Evolutionary conservation across 2,329 filamentous ascomycete species (phyloP).

Genomic region (Rhexocercosporidium sp.): DNA sequence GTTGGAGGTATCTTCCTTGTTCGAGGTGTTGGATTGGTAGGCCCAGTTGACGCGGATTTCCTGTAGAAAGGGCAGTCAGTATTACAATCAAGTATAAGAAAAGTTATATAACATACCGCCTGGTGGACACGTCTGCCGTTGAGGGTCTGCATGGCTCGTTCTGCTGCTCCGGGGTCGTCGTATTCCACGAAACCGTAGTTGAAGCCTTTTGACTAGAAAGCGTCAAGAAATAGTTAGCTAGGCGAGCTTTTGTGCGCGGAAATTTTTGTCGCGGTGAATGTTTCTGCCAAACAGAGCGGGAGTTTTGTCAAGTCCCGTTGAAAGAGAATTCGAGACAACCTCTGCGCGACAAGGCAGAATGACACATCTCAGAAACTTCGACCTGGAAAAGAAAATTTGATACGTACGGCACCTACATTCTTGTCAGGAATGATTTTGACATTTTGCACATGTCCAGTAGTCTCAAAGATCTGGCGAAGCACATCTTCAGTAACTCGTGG

Average conservation of each 20-base stretch:
- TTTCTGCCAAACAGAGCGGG: slow-evolving; percentile 22
- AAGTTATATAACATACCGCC: slow-evolving; percentile 65
- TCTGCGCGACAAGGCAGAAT: slow-evolving; percentile 14
- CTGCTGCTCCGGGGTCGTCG: slow-evolving; percentile 94
- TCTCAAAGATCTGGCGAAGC: slow-evolving; percentile 97
- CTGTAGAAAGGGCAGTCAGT: slow-evolving; percentile 52
- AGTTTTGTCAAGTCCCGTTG: slow-evolving; percentile 31
- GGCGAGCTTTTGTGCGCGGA: background rate
- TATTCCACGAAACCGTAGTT: slow-evolving; percentile 99
- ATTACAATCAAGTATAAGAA: background rate
- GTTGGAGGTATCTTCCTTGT: slow-evolving; percentile 96
- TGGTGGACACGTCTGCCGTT: slow-evolving; percentile 96
- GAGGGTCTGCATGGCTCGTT: slow-evolving; percentile 95
- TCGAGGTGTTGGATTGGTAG: slow-evolving; percentile 92
- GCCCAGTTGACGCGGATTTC: slow-evolving; percentile 99
- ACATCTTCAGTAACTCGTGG: slow-evolving; percentile 96
- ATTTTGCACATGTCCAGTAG: slow-evolving; percentile 95
- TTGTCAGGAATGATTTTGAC: slow-evolving; percentile 99
- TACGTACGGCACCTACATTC: slow-evolving; percentile 75
- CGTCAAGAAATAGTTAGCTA: slow-evolving; percentile 7
- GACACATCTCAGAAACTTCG: slow-evolving; percentile 33
- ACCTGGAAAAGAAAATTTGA: slow-evolving; percentile 39
- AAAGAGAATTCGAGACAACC: slow-evolving; percentile 31
- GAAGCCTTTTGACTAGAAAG: slow-evolving; percentile 81
- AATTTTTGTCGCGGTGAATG: slow-evolving; percentile 12